Evolutionary conservation across 225 moss, liverwort and hornwort genomes (phyloP).

Genomic region (Pseudisothecium myosuroides): DNA sequence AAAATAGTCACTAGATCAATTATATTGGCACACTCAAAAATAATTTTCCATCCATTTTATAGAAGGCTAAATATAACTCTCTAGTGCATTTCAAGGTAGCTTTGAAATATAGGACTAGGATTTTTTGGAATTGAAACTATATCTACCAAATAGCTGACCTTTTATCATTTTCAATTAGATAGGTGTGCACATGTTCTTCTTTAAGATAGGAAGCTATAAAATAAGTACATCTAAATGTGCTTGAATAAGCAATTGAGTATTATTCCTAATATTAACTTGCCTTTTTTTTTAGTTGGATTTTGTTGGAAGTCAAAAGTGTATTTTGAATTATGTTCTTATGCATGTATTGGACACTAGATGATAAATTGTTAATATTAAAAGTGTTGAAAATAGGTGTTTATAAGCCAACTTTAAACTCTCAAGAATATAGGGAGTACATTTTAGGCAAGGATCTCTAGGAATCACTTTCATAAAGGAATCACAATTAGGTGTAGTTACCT

Average conservation of each 20-base stretch:
- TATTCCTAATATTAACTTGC: too few relatives aligned
- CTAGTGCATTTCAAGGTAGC: accelerated
- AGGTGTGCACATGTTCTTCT: too few relatives aligned
- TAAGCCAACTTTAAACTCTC: accelerated
- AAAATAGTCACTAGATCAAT: background rate
- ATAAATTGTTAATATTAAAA: background rate
- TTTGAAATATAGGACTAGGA: background rate
- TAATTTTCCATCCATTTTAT: background rate
- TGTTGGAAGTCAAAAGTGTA: background rate
- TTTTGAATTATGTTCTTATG: accelerated
- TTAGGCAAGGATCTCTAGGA: background rate
- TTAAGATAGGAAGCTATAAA: accelerated
- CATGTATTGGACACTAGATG: background rate
- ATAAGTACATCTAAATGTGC: background rate
- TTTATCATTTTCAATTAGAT: background rate
- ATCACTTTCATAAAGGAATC: accelerated
- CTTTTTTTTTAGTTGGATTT: background rate
- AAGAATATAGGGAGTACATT: accelerated
- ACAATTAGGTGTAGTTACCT: too few relatives aligned
- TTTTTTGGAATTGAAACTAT: background rate
- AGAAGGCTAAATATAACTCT: too few relatives aligned
- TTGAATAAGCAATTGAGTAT: background rate
- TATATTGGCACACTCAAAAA: background rate
- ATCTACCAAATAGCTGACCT: background rate
- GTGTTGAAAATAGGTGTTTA: background rate